Evolutionary conservation across 2,329 filamentous ascomycete species (phyloP).

Genomic region (Fusarium sp.): DNA sequence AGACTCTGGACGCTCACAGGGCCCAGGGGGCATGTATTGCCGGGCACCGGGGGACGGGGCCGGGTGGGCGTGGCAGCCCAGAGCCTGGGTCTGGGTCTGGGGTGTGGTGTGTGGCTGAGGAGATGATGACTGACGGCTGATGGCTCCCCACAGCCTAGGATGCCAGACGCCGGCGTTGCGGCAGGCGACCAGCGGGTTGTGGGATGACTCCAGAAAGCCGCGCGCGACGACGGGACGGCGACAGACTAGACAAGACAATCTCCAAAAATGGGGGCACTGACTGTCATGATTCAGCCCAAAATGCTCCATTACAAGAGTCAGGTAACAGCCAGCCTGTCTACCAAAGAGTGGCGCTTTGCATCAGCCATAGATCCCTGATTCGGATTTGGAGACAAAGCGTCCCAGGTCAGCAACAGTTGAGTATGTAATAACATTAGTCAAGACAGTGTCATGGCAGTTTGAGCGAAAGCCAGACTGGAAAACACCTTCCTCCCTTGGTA

Average conservation of each 20-base stretch:
- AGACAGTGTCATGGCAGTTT: slow-evolving; percentile 11
- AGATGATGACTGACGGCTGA: slow-evolving; percentile 33
- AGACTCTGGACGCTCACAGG: slow-evolving; percentile 34
- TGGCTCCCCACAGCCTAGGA: slow-evolving; percentile 30
- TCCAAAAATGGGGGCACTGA: slow-evolving; percentile 21
- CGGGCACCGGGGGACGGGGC: slow-evolving; percentile 42
- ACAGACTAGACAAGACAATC: slow-evolving; percentile 18
- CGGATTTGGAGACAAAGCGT: slow-evolving; percentile 40
- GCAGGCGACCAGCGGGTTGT: slow-evolving; percentile 31
- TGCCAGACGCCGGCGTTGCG: slow-evolving; percentile 32
- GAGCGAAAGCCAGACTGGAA: slow-evolving; percentile 3
- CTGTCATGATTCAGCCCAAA: slow-evolving; percentile 17
- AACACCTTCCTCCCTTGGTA: slow-evolving; percentile 35
- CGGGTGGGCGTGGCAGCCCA: slow-evolving; percentile 33
- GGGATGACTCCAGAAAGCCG: slow-evolving; percentile 41
- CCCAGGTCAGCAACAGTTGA: slow-evolving; percentile 17
- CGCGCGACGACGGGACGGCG: slow-evolving; percentile 13
- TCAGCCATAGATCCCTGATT: slow-evolving; percentile 44
- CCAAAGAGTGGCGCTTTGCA: slow-evolving; percentile 36
- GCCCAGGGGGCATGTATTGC: slow-evolving; percentile 34
- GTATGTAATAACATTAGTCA: neutral
- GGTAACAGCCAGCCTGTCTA: slow-evolving; percentile 15
- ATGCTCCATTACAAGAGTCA: slow-evolving; percentile 37
- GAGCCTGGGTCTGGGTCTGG: slow-evolving; percentile 6
- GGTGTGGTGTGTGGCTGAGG: slow-evolving; percentile 36